A percentile compares a stretch with the other conserved stretches of the same genome.
Conservation (phyloP, 306 rosid genomes). For the Quercus cerris region DNA sequence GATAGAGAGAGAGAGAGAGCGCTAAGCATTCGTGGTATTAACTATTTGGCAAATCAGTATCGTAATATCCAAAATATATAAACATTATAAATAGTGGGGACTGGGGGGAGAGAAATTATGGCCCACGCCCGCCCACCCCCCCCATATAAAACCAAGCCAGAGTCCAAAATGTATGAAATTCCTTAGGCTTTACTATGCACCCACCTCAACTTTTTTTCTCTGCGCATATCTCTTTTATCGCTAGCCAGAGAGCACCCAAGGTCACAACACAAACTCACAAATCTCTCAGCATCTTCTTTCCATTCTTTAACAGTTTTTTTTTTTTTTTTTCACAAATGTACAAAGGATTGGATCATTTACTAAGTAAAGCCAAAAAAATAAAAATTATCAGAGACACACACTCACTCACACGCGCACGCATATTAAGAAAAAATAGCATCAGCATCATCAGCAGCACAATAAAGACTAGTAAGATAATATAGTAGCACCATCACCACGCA, state of each 20-base stretch:
- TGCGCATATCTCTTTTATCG: background rate
- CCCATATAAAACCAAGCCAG: slow-evolving; percentile 17
- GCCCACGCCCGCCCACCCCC: slow-evolving; percentile 23
- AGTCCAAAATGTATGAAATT: slow-evolving; percentile 18
- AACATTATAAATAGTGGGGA: background rate
- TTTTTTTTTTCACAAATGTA: background rate
- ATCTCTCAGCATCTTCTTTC: slow-evolving; percentile 1
- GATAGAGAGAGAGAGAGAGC: too few species aligned
- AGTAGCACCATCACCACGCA: slow-evolving; percentile 10
- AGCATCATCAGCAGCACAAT: background rate
- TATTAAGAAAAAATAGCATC: background rate
- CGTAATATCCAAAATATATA: background rate
- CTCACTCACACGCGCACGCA: background rate
- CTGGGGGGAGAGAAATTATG: background rate
- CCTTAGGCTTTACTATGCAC: slow-evolving; percentile 17
- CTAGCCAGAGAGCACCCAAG: background rate
- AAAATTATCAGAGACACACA: background rate
- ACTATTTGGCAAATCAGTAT: slow-evolving; percentile 1
- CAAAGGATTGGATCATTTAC: background rate
- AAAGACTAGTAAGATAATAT: background rate
- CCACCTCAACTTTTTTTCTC: background rate
- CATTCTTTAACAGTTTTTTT: background rate
- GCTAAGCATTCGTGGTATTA: background rate
- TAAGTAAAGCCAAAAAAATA: background rate
- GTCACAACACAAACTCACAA: background rate